Conservation (phyloP, 2,329 filamentous ascomycete species). For the Colletotrichum scovillei region DNA sequence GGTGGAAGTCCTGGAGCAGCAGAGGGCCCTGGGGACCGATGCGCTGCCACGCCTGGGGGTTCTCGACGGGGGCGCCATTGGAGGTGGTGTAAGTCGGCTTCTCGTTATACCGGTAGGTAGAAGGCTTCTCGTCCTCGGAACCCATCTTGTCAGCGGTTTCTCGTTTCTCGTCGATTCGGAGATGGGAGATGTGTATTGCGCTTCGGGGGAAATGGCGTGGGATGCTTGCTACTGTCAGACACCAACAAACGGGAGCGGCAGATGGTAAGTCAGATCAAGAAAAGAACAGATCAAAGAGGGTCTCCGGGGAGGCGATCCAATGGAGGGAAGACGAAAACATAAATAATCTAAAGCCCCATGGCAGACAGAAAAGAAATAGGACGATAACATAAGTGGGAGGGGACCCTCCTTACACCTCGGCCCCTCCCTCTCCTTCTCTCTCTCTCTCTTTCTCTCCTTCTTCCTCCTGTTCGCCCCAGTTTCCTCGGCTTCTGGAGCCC, state of each 20-base stretch:
- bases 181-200: neutral
- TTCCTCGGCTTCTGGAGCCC: conserved; percentile 14
- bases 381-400: conserved; percentile 12
- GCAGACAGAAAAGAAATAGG: conserved; percentile 9
- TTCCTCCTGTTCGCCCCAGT: conserved; percentile 10
- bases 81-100: conserved; percentile 69
- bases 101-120: conserved; percentile 66
- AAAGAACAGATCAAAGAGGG: conserved; percentile 4
- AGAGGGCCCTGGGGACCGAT: conserved; percentile 68
- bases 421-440: conserved; percentile 18
- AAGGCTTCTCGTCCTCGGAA: conserved; percentile 52
- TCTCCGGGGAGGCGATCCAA: conserved; percentile 8
- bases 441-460: conserved; percentile 25
- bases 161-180: conserved; percentile 2
- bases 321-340: conserved; percentile 20
- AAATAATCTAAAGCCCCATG: conserved; percentile 10
- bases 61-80: conserved; percentile 68
- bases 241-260: conserved; percentile 4
- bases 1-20: conserved; percentile 72
- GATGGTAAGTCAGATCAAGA: conserved; percentile 21
- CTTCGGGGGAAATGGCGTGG: neutral
- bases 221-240: neutral
- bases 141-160: conserved; percentile 49
- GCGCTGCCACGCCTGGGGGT: conserved; percentile 61
- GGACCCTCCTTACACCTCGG: conserved; percentile 26